Percentiles rank a stretch among this genome's conserved stretches.
Conservation (phyloP, 495 filamentous ascomycete species). For the Lophiotrema nucula region DNA sequence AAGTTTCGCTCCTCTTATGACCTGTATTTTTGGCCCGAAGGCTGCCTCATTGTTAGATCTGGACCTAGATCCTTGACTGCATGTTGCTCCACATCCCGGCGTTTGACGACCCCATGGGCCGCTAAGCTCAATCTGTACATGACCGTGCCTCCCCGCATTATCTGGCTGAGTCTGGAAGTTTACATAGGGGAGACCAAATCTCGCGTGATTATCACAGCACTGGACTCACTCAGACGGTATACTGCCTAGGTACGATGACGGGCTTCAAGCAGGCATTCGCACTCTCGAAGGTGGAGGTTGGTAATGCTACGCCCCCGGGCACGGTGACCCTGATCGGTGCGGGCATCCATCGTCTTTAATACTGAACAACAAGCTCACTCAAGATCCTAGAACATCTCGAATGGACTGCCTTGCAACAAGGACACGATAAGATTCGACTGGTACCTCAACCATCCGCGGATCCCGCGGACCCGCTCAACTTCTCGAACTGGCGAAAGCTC, state of each 20-base stretch:
- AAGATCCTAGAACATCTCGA: slow-evolving; percentile 7
- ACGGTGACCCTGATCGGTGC: slow-evolving; percentile 19
- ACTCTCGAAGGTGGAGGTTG: slow-evolving; percentile 11
- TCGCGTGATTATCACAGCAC: too few species aligned
- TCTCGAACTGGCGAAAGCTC: not conserved
- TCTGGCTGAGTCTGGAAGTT: too few species aligned
- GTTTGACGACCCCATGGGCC: not conserved
- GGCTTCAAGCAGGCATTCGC: not conserved
- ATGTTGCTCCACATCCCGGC: not conserved
- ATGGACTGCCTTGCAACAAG: not conserved
- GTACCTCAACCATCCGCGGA: slow-evolving; percentile 16
- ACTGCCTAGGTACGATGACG: too few species aligned
- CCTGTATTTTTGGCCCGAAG: too few species aligned
- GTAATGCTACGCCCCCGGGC: slow-evolving; percentile 7
- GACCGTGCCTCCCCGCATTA: not conserved
- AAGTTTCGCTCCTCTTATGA: too few species aligned
- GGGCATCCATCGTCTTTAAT: not conserved
- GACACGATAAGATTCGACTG: slow-evolving; percentile 5
- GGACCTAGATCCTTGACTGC: too few species aligned
- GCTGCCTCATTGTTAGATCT: too few species aligned
- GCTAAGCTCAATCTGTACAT: not conserved
- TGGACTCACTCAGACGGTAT: too few species aligned
- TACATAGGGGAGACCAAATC: too few species aligned
- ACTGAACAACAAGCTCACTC: not conserved
- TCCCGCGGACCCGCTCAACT: slow-evolving; percentile 14